Base-by-base conservation (phyloP, 371 early-diverging fungal species). In the Syncephalastrum sp. region DNA sequence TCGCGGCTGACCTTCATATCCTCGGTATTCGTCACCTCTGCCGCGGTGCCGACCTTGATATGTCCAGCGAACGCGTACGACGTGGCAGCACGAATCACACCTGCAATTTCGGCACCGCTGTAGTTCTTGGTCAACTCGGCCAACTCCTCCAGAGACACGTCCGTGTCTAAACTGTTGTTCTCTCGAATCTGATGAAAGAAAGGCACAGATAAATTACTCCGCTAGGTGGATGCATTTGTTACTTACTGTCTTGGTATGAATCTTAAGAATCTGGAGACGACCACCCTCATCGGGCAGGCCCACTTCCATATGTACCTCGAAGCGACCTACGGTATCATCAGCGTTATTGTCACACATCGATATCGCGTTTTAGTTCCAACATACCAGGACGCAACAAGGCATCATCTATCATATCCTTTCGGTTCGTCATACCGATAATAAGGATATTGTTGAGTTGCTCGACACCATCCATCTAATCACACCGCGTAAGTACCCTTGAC, bases 11-110 rank as follows among this genome's bases (percentile, higher is more conserved):
- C 89, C 72, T 90, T 92, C 80, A 99, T 90, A 45, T 91, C 78
- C 14, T 94, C 92, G 59, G 89, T 82, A 67, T 96, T 94, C 17
- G 88, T 75, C 3, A 95, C 88, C 10, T 84, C 82, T 4, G 92
- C 94, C 47, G 85, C 71, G 10, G 86, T 86, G 38, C 91, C 96
- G 51, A 79, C 90, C 74, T 96, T 94, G 68, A 98, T 90, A 67
- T 99, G 97, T 53, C 99, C 86, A 72, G 95, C 98, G 72, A 99
- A 93, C 1, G 99, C 97, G 83, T 93, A 99, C 0, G 99, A 98
- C n/a, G 93, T 90, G 4, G 99, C 99, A 50, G 95, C 93, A 66
- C 97, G 97, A 14, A 99, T 94, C 14, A 99, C 81, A 71, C 99
- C 97, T 13, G 94, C 60, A 59, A 99, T 97, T 73, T 99, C 99